phyloP scores from a whole-genome alignment of 164 flowering plant species.

The Litsea cubeba region DNA sequence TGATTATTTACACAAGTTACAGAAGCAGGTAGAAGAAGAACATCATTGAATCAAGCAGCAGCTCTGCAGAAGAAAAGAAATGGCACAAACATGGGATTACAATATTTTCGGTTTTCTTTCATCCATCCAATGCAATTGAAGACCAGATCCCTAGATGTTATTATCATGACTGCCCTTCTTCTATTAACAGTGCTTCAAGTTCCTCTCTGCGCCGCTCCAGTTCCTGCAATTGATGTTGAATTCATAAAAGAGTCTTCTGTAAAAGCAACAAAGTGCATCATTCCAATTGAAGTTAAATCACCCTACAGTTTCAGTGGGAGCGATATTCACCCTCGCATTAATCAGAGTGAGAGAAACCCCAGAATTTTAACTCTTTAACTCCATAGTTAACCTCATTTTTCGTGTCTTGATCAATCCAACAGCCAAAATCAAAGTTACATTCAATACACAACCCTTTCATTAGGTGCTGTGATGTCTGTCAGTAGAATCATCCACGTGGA shows the following conservation, averaged over 20 bases:
- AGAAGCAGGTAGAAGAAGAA: background rate
- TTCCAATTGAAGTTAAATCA: background rate
- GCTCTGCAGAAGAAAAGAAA: background rate
- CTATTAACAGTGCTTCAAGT: conserved; percentile 58
- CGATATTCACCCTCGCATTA: background rate
- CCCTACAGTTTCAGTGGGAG: background rate
- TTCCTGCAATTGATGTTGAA: conserved; percentile 39
- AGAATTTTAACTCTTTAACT: background rate
- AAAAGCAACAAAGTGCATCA: background rate
- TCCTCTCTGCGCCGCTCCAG: conserved; percentile 71
- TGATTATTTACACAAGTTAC: background rate
- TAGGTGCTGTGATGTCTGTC: too few species aligned
- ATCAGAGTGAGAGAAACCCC: background rate
- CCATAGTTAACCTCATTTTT: too few species aligned
- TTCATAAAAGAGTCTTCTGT: background rate
- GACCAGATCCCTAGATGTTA: background rate
- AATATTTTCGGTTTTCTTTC: background rate
- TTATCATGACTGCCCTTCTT: conserved; percentile 13
- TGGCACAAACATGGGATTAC: background rate
- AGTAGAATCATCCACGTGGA: too few species aligned
- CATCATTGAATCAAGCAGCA: background rate
- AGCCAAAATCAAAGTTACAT: too few species aligned
- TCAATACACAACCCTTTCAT: too few species aligned
- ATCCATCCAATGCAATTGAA: background rate
- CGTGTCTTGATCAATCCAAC: too few species aligned